phyloP scores from a whole-genome alignment of 179 eudicot species.

The Silene coronaria region DNA sequence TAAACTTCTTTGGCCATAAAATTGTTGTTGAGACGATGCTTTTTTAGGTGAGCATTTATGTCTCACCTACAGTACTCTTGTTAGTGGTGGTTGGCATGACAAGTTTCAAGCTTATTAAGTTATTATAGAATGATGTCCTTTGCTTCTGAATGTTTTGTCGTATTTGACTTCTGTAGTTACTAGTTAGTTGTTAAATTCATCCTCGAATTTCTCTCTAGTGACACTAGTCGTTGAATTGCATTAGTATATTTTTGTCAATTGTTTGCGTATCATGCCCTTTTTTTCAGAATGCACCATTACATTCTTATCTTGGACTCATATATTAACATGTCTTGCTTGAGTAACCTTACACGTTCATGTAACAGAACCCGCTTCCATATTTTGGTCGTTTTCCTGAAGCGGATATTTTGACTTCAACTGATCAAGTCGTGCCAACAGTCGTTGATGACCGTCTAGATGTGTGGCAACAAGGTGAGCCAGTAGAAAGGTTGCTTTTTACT shows the following conservation, averaged over 20 bases:
- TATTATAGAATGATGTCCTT: background rate
- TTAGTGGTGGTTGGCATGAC: background rate
- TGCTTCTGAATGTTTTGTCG: background rate
- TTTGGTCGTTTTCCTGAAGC: slow-evolving; percentile 94
- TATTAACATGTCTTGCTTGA: slow-evolving; percentile 1
- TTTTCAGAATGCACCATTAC: slow-evolving; percentile 4
- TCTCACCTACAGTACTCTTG: background rate
- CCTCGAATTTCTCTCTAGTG: background rate
- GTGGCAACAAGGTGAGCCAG: slow-evolving; percentile 75
- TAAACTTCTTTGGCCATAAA: background rate
- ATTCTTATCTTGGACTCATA: slow-evolving; percentile 5
- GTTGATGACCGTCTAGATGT: slow-evolving; percentile 82
- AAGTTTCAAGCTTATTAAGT: background rate
- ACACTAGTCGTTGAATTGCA: background rate
- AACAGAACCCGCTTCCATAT: slow-evolving; percentile 98
- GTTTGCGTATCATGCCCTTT: background rate
- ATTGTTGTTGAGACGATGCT: background rate
- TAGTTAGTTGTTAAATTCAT: background rate
- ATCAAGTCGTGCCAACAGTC: slow-evolving; percentile 86
- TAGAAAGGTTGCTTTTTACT: background rate
- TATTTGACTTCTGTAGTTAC: background rate
- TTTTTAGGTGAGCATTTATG: background rate
- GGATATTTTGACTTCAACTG: slow-evolving; percentile 87
- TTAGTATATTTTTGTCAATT: background rate
- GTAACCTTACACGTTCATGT: slow-evolving; percentile 24